Evolutionary conservation across 2,329 filamentous ascomycete species (phyloP), one percentile per base, ranked within the genome.

Genomic region (Pseudogymnoascus sp.): DNA sequence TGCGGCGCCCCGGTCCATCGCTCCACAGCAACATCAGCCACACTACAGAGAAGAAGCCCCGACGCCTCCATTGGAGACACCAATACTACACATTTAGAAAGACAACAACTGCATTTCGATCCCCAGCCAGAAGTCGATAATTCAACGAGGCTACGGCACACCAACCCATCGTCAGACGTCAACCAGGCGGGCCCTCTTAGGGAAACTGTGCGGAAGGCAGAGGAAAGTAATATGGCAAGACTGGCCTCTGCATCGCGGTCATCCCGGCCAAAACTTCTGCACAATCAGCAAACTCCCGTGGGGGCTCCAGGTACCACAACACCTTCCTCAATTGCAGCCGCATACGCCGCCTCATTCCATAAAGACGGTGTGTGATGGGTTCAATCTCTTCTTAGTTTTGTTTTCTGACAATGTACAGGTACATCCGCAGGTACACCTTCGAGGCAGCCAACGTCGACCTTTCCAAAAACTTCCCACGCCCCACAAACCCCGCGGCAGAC

Each of bases 401-500:
- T 16, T 57, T 57, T 34, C 59, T 61, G 14, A 61, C 39, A 39
- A 61, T 60, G 16, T 5, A 26, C 16, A 40, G 26, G 39, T 26
- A n/a, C 18, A 47, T 45, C 37, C 12, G 11, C 37, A 62, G 69
- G 69, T 21, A 74, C 72, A 37, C 72, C 72, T 34, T 67, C 71
- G n/a, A 71, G 70, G 34, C 72, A 69, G 4, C 69, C 65, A 11
- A 61, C 63, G 12, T 68, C 70, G 6, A 3, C 70, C 68, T 47
- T 68, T 69, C 26, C 62, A 65, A 10, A 69, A 60, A 61, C 34
- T 54, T 18, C 42, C 61, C 47, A 66, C 65, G 47, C 65, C 71
- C 26, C 69, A 67, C 60, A 70, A 66, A 65, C 74, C 70, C 64
- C 39, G 18, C 34, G 21, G 34, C 73, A 69, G 68, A 76, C 67